Base-by-base conservation (phyloP, 148 eudicot species). In the Chenopodium berlandieri region DNA sequence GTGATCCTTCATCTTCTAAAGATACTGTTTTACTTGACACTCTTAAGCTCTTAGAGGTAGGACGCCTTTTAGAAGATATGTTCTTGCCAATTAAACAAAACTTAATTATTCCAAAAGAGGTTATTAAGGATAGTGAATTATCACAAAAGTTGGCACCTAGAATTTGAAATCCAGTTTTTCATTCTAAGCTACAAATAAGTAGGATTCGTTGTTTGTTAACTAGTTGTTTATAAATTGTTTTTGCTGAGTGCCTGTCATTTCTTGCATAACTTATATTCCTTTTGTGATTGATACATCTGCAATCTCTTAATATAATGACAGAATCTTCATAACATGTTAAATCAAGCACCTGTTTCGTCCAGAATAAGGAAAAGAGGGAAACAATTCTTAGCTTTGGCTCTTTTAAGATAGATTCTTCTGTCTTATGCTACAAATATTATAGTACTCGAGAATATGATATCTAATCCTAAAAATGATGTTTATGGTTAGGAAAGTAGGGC, bases 241-340 rank as follows among this genome's bases (percentile, higher is more conserved):
- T 81, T 83, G 46, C n/a, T 71, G 78, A 83, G 86, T 85, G 86
- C 75, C 79, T 81, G 87, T 88, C 90, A 79, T 82, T 85, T 87
- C 85, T 56, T 83, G 86, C 86, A 85, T 88, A 85, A 32, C 78
- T 88, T 81, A 84, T 81, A 78, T 63, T 73, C 84, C 78, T 77
- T 85, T 83, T 76, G 34, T 83, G 79, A 88, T 83, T 83, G 76
- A 82, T 71, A 65, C 72, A 77, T 83, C 66, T 75, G 31, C 56
- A 75, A 73, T 31, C 80, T 81, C 78, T 75, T 79, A 60, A 31
- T 75, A 62, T 69, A 82, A 68, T 10, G 22, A 71, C 40, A 32
- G 73, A 67, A 81, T 50, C 79, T 37, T 82, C 65, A 66, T 75
- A 79, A 79, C 69, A 75, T 75, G 62, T 44, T 75, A 64, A 84